Conservation (phyloP, 495 filamentous ascomycete genomes). For the Podospora australis region DNA sequence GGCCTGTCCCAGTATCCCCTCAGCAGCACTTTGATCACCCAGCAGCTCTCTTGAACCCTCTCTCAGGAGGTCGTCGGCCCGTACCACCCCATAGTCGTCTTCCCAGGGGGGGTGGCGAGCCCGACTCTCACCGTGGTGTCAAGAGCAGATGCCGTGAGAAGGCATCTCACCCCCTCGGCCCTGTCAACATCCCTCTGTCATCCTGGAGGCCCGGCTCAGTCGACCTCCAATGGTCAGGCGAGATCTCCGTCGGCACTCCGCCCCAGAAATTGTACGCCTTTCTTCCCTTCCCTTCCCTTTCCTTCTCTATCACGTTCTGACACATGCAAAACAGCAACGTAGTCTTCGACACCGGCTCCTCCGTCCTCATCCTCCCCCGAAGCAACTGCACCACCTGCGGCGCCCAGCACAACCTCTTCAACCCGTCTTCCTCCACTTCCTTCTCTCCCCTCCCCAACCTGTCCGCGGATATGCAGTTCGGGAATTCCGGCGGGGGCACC, state of each 20-base stretch:
- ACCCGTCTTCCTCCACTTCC: slow-evolving; percentile 12
- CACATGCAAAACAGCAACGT: slow-evolving; percentile 14
- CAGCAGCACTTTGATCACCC: too few relatives aligned
- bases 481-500: slow-evolving; percentile 16
- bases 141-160: neutral
- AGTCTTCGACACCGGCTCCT: slow-evolving; percentile 23
- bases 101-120: too few relatives aligned
- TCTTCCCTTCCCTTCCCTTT: neutral
- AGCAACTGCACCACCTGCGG: slow-evolving; percentile 21
- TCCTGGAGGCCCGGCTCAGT: slow-evolving; percentile 1
- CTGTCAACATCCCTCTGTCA: slow-evolving; percentile 11
- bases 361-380: slow-evolving; percentile 15
- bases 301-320: neutral
- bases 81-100: too few relatives aligned
- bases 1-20: too few relatives aligned
- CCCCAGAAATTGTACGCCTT: slow-evolving; percentile 20
- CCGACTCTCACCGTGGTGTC: too few relatives aligned
- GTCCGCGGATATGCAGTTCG: slow-evolving; percentile 4
- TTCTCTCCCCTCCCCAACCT: slow-evolving; percentile 9
- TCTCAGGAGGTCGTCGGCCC: too few relatives aligned
- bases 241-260: slow-evolving; percentile 20
- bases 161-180: neutral
- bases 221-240: slow-evolving; percentile 21
- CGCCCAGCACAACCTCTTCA: slow-evolving; percentile 8
- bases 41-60: too few relatives aligned